Evolutionary conservation across 2,329 filamentous ascomycete species (phyloP), one percentile per base, ranked within the genome.

Genomic region (Penicillium sclerotigenum): DNA sequence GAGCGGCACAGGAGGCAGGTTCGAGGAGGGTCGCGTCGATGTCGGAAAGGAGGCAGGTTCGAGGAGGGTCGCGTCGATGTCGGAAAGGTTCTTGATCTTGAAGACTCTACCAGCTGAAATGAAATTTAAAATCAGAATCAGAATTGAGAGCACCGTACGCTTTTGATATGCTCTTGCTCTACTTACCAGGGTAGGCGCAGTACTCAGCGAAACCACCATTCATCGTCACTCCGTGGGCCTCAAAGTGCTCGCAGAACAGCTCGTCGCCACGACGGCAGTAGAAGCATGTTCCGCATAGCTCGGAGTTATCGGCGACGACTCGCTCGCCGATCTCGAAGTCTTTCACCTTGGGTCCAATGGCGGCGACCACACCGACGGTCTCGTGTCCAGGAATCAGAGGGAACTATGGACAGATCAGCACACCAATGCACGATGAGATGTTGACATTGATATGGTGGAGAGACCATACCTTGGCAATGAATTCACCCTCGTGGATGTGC

Each of bases 181-280:
- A 47, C 64, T 53, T 66, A 74, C 67, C 67, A 54, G 76, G 79
- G 63, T 81, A 83, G 14, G 78, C 77, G 60, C 80, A 82, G 78
- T 88, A 90, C 71, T 90, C 86, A 48, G 87, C 87, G 65, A 90
- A 90, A 29, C 87, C 87, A 62, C 87, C 87, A 56, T 87, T 82
- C 72, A 88, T 79, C 68, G 69, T 70, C 28, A 72, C 73, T 54
- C 69, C 85, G 63, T 87, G 85, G 11, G 84, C 85, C 60, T 84
- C 81, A 71, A 87, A 86, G 67, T 87, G 80, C 72, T 88, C 86
- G 70, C 87, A 90, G 54, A 89, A 81, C 37, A 89, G 75, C 24
- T 83, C 79, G 67, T 88, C 81, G 46, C 87, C 86, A 53, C 85
- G 82, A 56, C 83, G 82, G 75, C 87, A 89, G 77, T 89, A 88